phyloP scores from a whole-genome alignment of 2,329 filamentous ascomycete species.

The Clonostachys solani region DNA sequence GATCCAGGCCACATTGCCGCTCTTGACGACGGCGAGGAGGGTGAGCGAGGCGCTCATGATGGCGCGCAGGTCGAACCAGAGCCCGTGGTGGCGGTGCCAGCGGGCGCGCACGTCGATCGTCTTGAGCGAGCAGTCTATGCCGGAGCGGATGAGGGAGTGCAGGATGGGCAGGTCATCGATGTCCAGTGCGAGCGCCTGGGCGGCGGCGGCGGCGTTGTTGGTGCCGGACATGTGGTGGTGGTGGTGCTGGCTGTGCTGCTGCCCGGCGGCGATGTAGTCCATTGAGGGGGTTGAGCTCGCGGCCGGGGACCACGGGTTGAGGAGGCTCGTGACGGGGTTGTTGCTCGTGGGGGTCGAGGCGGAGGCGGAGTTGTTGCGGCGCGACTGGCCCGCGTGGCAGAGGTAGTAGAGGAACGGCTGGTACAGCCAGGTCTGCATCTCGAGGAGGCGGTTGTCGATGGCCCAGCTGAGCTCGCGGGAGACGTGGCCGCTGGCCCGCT shows the following conservation, averaged over 20 bases:
- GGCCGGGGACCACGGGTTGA: constrained; percentile 7
- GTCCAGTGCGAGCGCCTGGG: constrained; percentile 1
- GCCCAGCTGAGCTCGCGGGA: constrained; percentile 13
- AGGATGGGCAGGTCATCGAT: constrained; percentile 7
- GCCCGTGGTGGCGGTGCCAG: constrained; percentile 15
- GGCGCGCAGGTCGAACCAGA: constrained; percentile 14
- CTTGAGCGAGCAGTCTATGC: constrained; percentile 12
- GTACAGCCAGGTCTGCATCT: constrained; percentile 14
- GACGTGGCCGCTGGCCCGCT: constrained; percentile 7
- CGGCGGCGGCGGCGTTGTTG: not conserved
- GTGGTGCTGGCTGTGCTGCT: not conserved
- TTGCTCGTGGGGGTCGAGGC: not conserved
- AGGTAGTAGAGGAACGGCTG: constrained; percentile 11
- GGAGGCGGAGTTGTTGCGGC: not conserved
- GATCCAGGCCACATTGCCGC: constrained; percentile 9
- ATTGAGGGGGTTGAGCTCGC: not conserved
- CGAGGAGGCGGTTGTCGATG: constrained; percentile 11
- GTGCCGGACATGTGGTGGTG: not conserved
- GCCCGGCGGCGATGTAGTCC: not conserved
- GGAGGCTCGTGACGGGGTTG: constrained; percentile 6
- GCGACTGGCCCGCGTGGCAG: constrained; percentile 5
- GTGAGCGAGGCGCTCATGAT: constrained; percentile 10
- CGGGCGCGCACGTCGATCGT: constrained; percentile 11
- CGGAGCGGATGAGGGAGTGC: constrained; percentile 8
- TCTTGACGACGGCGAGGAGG: constrained; percentile 10